A percentile compares a stretch with the other conserved stretches of the same genome.
Conservation (phyloP, 306 rosid genomes). For the Erythrophleum fordii region DNA sequence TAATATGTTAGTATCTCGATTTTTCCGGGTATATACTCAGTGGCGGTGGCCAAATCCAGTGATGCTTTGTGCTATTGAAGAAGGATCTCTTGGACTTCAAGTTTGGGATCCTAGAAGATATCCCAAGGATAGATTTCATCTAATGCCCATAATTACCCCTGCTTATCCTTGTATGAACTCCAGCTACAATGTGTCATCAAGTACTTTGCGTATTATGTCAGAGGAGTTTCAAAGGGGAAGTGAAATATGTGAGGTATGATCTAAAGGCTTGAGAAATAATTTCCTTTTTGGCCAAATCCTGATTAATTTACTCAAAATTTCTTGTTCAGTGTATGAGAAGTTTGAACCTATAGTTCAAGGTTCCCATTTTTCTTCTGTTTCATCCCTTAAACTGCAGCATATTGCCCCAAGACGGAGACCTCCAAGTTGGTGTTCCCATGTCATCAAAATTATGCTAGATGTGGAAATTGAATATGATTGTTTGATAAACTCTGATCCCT, state of each 20-base stretch:
- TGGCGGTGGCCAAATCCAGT: conserved; percentile 99
- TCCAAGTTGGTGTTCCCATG: conserved; percentile 22
- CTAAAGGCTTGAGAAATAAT: conserved; percentile 15
- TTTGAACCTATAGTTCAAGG: conserved; percentile 27
- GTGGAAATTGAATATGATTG: conserved; percentile 15
- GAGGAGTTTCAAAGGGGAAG: conserved; percentile 94
- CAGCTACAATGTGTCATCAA: conserved; percentile 89
- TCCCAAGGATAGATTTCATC: conserved; percentile 79
- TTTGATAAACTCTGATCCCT: conserved; percentile 2
- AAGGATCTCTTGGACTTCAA: conserved; percentile 89
- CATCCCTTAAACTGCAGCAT: conserved; percentile 22
- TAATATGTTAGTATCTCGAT: conserved; percentile 92
- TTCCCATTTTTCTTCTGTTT: conserved; percentile 5
- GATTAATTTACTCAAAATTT: background rate
- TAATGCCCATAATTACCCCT: conserved; percentile 98
- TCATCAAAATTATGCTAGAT: background rate
- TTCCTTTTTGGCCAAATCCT: conserved; percentile 17
- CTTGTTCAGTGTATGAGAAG: conserved; percentile 23
- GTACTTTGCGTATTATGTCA: conserved; percentile 88
- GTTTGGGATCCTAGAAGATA: conserved; percentile 98
- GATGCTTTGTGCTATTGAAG: conserved; percentile 90
- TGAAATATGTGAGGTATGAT: conserved; percentile 87
- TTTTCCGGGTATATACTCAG: conserved; percentile 91
- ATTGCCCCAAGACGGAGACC: background rate
- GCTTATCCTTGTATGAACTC: conserved; percentile 99